Percentiles rank a stretch among this genome's conserved stretches.
Evolutionary conservation across 1,284 basidiomycete genomes (phyloP).

Genomic region (Exobasidium cylindrosporum): DNA sequence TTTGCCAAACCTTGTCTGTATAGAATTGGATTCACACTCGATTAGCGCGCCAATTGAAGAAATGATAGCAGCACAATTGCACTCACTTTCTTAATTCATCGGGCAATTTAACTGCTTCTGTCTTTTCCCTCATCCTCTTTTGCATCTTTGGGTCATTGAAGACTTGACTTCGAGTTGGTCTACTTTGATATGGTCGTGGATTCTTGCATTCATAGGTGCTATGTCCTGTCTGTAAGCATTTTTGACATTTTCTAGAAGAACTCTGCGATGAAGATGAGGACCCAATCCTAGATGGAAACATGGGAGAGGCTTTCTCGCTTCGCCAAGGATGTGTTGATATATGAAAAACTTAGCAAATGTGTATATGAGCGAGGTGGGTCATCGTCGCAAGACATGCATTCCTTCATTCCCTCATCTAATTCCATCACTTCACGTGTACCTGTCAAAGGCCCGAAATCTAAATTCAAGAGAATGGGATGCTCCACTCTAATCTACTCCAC

Average conservation of each 20-base stretch:
- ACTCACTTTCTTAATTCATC: conserved; percentile 4
- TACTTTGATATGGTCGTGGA: conserved; percentile 10
- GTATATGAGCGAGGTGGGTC: too few relatives aligned
- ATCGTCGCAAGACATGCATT: too few relatives aligned
- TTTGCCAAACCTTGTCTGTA: not conserved
- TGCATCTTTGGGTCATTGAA: conserved; percentile 16
- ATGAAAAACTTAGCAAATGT: too few relatives aligned
- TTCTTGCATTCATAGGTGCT: conserved; percentile 19
- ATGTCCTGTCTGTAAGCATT: conserved; percentile 17
- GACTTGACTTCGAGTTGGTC: conserved; percentile 13
- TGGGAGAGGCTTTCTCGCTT: too few relatives aligned
- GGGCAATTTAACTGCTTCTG: conserved; percentile 4
- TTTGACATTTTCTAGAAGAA: conserved; percentile 7
- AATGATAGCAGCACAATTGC: not conserved
- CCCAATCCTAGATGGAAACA: conserved; percentile 16
- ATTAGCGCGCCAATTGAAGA: not conserved
- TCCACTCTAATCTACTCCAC: too few relatives aligned
- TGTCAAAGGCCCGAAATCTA: too few relatives aligned
- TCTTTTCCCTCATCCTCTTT: conserved; percentile 11
- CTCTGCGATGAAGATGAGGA: not conserved
- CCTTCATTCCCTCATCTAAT: too few relatives aligned
- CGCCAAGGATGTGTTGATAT: too few relatives aligned
- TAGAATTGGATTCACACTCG: not conserved
- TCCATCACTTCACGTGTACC: too few relatives aligned
- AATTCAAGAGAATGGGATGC: too few relatives aligned